phyloP scores from a whole-genome alignment of 2,329 filamentous ascomycete genomes.

The Zopfia rhizophila region DNA sequence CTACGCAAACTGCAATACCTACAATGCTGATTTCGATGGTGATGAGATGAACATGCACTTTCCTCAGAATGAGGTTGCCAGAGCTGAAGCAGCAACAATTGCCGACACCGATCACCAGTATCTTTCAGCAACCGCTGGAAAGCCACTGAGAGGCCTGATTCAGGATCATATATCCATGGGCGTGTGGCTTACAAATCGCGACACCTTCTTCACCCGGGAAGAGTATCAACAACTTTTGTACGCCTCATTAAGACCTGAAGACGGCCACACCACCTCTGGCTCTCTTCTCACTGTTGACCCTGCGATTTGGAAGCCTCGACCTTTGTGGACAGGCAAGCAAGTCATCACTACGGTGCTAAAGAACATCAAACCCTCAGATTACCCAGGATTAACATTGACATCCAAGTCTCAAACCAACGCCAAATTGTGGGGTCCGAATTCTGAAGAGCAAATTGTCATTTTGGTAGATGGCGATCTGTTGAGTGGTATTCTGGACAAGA shows the following conservation, averaged over 20 bases:
- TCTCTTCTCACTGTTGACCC: slow-evolving; percentile 84
- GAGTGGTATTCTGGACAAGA: slow-evolving; percentile 93
- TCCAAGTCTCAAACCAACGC: slow-evolving; percentile 81
- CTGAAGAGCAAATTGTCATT: slow-evolving; percentile 82
- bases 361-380: slow-evolving; percentile 84
- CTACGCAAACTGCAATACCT: slow-evolving; percentile 99
- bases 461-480: slow-evolving; percentile 89
- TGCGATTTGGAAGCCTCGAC: slow-evolving; percentile 81
- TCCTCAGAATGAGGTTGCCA: slow-evolving; percentile 93
- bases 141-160: slow-evolving; percentile 93
- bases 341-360: slow-evolving; percentile 91
- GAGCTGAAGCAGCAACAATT: slow-evolving; percentile 90
- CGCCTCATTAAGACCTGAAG: slow-evolving; percentile 87
- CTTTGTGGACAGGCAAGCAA: slow-evolving; percentile 95
- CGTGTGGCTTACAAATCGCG: slow-evolving; percentile 87
- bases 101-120: slow-evolving; percentile 99
- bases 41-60: slow-evolving; percentile 99
- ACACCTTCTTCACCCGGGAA: slow-evolving; percentile 87
- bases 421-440: slow-evolving; percentile 79
- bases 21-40: slow-evolving; percentile 99
- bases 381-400: slow-evolving; percentile 79
- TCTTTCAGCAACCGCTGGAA: slow-evolving; percentile 90
- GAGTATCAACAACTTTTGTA: slow-evolving; percentile 97
- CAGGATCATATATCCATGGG: slow-evolving; percentile 98
- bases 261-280: slow-evolving; percentile 84